Base-by-base conservation (phyloP, 2,329 filamentous ascomycete genomes). In the Lecanicillium sp. region DNA sequence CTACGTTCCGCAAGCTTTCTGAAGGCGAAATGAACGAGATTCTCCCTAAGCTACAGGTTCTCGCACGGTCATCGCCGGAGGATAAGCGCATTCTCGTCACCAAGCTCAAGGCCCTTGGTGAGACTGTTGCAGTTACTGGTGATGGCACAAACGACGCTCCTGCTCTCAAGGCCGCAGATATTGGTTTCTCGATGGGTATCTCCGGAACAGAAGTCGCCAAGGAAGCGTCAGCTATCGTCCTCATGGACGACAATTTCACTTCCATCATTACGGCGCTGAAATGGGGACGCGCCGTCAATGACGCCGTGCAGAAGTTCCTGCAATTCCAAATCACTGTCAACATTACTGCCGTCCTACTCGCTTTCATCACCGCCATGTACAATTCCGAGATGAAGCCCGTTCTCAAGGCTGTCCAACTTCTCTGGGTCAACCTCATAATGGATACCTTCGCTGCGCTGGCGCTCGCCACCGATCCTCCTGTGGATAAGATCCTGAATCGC, bases 401-500 rank as follows among this genome's bases (percentile, higher is more conserved):
- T 5, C 68, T 83, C 39, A 78, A 75, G 4, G 76, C 78, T 2
- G 76, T 81, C 3, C 78, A 82, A 56, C 67, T 82, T 47, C 68
- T 82, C 32, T 82, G 77, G 79, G 75, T 82, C 50, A 83, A 83
- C 55, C 64, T 82, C 44, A 82, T 82, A 55, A 82, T 82, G 77
- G 78, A 81, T 51, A 79, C 77, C 4, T 79, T 81, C 54, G 78
- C 77, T 90, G 81, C 81, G 12, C 74, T 84, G 24, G 81, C 79
- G 8, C 70, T 84, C 10, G 81, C 81, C 5, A 84, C 81, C 1
- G 81, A 84, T 55, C 76, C 78, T 4, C 81, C 81, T 0, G 75
- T 74, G 2, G 68, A 73, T 5, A 71, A 71, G 47, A 74, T 83
- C 37, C 70, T 84, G 14, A 64, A 82, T 51, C 72, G 81, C 33